These are phyloP conservation scores for Ploettnerulaceae sp. DNA, from an alignment of 2,329 filamentous ascomycete species.

Conservation along the genomic window DNA sequence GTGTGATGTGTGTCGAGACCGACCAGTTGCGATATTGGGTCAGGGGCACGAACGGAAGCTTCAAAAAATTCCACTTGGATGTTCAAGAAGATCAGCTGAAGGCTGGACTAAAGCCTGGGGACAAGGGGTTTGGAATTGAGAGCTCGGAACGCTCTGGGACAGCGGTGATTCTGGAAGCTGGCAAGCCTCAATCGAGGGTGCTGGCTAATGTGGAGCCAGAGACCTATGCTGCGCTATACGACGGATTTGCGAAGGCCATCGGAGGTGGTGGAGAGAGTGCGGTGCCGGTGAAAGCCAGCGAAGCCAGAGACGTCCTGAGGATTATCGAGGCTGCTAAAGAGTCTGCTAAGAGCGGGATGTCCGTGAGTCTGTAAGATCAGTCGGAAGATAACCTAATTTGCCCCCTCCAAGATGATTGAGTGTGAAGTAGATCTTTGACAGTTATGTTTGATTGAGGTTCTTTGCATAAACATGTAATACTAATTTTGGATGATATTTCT, in stretches of 20 bases:
- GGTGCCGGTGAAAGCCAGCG: conserved; percentile 49
- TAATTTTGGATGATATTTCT: no score
- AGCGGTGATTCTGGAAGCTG: conserved; percentile 50
- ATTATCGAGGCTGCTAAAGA: conserved; percentile 52
- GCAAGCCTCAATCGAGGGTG: conserved; percentile 45
- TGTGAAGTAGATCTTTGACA: no score
- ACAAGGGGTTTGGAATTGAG: conserved; percentile 62
- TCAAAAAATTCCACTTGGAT: conserved; percentile 67
- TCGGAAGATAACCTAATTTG: no score
- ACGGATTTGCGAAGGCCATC: conserved; percentile 47
- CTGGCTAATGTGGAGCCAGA: conserved; percentile 56
- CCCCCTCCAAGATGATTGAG: no score
- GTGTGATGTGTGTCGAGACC: conserved; percentile 62
- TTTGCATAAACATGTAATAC: no score
- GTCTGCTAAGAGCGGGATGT: conserved; percentile 46
- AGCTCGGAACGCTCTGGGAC: conserved; percentile 51
- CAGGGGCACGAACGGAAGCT: conserved; percentile 67
- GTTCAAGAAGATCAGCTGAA: conserved; percentile 71
- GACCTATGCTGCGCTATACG: conserved; percentile 68
- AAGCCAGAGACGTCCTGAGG: conserved; percentile 49
- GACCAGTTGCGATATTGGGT: conserved; percentile 74
- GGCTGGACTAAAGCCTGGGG: conserved; percentile 55
- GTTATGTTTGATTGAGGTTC: no score
- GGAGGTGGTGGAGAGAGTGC: conserved; percentile 42
- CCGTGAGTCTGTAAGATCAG: conserved; percentile 24